Evolutionary conservation across 257 asterid genomes (phyloP), one percentile per base, ranked within the genome.

Genomic region (Scutellaria galericulata): DNA sequence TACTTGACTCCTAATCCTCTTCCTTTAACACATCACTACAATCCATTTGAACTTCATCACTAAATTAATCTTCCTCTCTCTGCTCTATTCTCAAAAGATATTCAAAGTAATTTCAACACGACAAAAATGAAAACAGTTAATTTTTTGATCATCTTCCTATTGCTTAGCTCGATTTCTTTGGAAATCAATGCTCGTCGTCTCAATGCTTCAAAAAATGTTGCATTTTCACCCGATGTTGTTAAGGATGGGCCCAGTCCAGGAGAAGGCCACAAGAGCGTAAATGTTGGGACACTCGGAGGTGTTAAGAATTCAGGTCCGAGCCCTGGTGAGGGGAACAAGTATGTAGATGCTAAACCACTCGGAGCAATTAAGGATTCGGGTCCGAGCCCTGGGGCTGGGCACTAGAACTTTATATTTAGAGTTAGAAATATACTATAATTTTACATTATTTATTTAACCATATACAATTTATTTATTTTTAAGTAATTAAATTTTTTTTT

Each of bases 371-470:
- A 81, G 59, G 71, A 72, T 9, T 81, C 86, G 1, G 88, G 86
- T 45, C 86, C 86, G 0, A 84, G 84, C 37, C 86, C 82, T 1
- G 88, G 88, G 0, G 82, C 22, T 0, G 86, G 86, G 35, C 81
- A 80, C 63, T 72, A 72, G 7, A 48, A 31, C 0, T 27, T 27
- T 27, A 27, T 27, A 27, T 27, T 3, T 27, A 27, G 35, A 0
- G 35, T 27, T 27, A 27, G 35, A 27, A 27, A 3, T 31, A 31
- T 31, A 31, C 37, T 0, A 20, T 10, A 10, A 1, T 18, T 64
- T 64, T 7, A 20, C 13, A 41, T 31, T 27, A 4, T 64, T 44
- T 44, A 64, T 41, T 48, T 47, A 5, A 15, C 50, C 47, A 66
- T 18, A 41, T 46, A 31, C 10, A 27, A 51, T 31, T 50, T 51